phyloP scores from a whole-genome alignment of 768 basidiomycete species.

The Sporobolomyces roseus region DNA sequence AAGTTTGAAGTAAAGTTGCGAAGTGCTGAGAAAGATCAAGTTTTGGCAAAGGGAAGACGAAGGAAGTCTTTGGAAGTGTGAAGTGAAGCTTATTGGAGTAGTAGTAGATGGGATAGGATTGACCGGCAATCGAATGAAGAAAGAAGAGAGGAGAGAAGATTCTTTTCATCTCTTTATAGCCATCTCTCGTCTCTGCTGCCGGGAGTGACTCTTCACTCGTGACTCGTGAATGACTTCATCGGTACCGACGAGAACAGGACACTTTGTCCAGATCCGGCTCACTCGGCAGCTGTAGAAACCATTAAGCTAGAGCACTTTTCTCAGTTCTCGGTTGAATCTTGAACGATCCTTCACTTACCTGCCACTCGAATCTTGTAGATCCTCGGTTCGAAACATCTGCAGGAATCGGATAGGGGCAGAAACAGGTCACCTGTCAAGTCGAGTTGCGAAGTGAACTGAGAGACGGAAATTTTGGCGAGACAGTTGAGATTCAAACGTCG shows the following conservation, averaged over 20 bases:
- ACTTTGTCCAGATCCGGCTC: not conserved
- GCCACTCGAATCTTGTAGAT: not conserved
- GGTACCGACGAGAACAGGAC: not conserved
- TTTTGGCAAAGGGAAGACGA: not conserved
- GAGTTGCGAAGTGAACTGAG: slow-evolving; percentile 6
- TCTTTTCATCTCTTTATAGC: not conserved
- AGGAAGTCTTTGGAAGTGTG: not conserved
- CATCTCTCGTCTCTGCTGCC: not conserved
- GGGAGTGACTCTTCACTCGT: slow-evolving; percentile 5
- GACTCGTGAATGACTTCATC: not conserved
- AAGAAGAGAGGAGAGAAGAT: not conserved
- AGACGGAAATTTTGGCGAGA: too few relatives aligned
- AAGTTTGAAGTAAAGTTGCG: not conserved
- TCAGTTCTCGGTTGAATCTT: not conserved
- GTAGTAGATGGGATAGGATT: not conserved
- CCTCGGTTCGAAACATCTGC: not conserved
- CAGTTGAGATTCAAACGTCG: too few relatives aligned
- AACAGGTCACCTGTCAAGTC: slow-evolving; percentile 1
- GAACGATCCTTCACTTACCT: not conserved
- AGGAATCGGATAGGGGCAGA: not conserved
- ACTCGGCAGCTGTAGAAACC: slow-evolving; percentile 7
- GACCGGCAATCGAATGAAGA: slow-evolving; percentile 19
- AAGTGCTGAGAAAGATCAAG: not conserved
- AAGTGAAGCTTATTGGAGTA: not conserved
- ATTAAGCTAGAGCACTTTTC: not conserved